A percentile compares a stretch with the other conserved stretches of the same genome.
Evolutionary conservation across 129 eudicot genomes (phyloP).

Genomic region (Saposhnikovia divaricata): DNA sequence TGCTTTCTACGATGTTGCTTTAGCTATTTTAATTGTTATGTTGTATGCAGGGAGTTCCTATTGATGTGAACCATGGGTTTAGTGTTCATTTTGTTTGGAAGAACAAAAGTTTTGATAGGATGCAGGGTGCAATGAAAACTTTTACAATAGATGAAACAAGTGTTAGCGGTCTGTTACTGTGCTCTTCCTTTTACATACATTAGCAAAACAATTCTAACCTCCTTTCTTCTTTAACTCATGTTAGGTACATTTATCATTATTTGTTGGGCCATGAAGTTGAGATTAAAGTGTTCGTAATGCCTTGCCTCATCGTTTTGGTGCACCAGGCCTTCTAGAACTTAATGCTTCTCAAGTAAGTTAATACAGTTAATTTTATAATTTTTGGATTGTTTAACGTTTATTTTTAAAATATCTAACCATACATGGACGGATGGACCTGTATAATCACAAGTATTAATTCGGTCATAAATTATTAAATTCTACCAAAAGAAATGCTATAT

Average conservation of each 20-base stretch:
- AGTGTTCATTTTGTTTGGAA: conserved; percentile 97
- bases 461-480: neutral
- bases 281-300: conserved; percentile 89
- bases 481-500: neutral
- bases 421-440: neutral
- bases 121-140: conserved; percentile 91
- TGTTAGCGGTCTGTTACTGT: conserved; percentile 59
- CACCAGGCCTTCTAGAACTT: conserved; percentile 95
- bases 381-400: neutral
- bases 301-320: conserved; percentile 88
- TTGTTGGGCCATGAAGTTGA: conserved; percentile 93
- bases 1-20: conserved; percentile 3
- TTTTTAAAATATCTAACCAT: neutral
- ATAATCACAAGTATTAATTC: neutral
- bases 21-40: conserved; percentile 8
- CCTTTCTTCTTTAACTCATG: neutral
- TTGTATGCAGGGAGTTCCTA: conserved; percentile 70
- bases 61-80: conserved; percentile 79
- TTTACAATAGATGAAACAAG: conserved; percentile 97
- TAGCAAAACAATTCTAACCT: neutral
- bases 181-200: neutral
- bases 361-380: neutral
- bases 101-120: conserved; percentile 94
- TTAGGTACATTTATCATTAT: conserved; percentile 84
- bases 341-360: conserved; percentile 84